Conservation (phyloP, 2,329 filamentous ascomycete genomes). For the Ascochyta clinopodiicola region DNA sequence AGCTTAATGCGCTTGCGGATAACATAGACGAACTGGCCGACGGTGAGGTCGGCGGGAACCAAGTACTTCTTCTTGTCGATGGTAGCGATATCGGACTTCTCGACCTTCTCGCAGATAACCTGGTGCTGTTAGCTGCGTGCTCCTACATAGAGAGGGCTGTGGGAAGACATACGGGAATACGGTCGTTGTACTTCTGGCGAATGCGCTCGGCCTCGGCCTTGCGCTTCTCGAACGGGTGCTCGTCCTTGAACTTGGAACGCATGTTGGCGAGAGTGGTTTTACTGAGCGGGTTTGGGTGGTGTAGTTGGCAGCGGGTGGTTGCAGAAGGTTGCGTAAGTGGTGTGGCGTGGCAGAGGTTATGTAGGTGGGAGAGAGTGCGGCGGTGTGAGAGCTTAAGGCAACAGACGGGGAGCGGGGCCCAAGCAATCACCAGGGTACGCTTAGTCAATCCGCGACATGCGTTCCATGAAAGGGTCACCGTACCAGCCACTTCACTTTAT, state of each 20-base stretch:
- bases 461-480: constrained; percentile 14
- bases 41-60: constrained; percentile 94
- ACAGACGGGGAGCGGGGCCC: constrained; percentile 39
- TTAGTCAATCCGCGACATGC: constrained; percentile 14
- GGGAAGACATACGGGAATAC: constrained; percentile 82
- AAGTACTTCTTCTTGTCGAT: constrained; percentile 99
- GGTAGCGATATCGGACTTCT: constrained; percentile 83
- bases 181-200: constrained; percentile 97
- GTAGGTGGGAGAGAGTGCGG: constrained; percentile 30
- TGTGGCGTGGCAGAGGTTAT: constrained; percentile 34
- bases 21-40: constrained; percentile 99
- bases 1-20: constrained; percentile 99
- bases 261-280: constrained; percentile 58
- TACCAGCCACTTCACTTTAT: constrained; percentile 20
- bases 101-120: constrained; percentile 85
- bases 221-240: constrained; percentile 99
- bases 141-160: neutral
- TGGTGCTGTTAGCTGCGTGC: constrained; percentile 51
- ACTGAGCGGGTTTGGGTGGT: constrained; percentile 21
- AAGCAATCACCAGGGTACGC: constrained; percentile 25
- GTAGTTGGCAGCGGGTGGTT: constrained; percentile 7
- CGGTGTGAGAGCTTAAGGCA: constrained; percentile 39
- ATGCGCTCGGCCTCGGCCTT: constrained; percentile 99
- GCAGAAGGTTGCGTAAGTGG: constrained; percentile 17
- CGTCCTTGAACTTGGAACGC: constrained; percentile 99